Conservation (phyloP, 78 protist genomes). For the Speleostelium caveatum region DNA sequence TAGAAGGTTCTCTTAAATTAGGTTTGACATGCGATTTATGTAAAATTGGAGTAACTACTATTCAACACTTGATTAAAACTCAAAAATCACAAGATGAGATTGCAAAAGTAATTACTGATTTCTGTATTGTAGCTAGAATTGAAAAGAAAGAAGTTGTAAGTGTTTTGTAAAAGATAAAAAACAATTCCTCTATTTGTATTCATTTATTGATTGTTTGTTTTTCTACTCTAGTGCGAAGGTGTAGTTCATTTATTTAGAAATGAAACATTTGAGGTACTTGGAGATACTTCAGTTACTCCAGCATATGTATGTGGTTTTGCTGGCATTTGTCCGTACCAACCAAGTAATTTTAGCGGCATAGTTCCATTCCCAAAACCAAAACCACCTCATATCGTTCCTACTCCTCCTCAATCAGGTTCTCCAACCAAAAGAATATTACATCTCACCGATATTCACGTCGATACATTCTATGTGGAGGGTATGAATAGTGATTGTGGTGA, state of each 20-base stretch:
- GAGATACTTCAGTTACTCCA: slow-evolving; percentile 2
- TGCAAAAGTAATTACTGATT: neutral
- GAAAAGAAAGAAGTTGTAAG: slow-evolving; percentile 65
- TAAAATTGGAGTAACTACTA: neutral
- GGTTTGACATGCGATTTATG: slow-evolving; percentile 61
- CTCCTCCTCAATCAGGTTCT: neutral
- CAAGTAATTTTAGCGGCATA: slow-evolving; percentile 16
- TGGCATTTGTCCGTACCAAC: slow-evolving; percentile 67
- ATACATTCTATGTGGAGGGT: slow-evolving; percentile 35
- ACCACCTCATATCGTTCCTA: slow-evolving; percentile 68
- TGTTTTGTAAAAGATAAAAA: neutral
- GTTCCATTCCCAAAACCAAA: slow-evolving; percentile 64
- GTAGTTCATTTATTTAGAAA: slow-evolving; percentile 35
- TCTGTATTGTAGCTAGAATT: slow-evolving; percentile 30
- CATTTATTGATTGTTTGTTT: too few species aligned
- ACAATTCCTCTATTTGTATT: neutral
- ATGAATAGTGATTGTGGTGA: slow-evolving; percentile 70
- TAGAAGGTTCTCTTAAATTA: neutral
- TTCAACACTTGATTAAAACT: slow-evolving; percentile 4
- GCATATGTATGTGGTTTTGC: slow-evolving; percentile 71
- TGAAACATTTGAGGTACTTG: slow-evolving; percentile 43
- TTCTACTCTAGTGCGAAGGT: slow-evolving; percentile 63
- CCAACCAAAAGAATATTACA: slow-evolving; percentile 53
- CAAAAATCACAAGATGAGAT: slow-evolving; percentile 2
- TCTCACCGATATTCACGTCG: slow-evolving; percentile 62